A percentile compares a stretch with the other conserved stretches of the same genome.
These are phyloP conservation scores for Chenopodium quinoa DNA, from an alignment of 148 eudicot species.

Conservation along the genomic window DNA sequence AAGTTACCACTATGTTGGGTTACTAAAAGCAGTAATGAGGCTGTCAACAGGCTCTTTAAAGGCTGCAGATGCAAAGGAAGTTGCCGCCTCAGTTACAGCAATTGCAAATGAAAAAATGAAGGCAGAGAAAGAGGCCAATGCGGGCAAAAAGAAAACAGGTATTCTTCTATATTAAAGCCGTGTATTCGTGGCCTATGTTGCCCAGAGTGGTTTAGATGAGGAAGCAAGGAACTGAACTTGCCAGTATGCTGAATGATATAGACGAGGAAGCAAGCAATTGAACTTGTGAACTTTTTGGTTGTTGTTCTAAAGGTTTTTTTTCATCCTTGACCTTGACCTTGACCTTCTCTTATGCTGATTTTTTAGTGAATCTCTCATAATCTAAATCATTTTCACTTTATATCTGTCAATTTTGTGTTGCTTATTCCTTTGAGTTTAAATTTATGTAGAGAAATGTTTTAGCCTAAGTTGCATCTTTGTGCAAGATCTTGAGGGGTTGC, in stretches of 20 bases:
- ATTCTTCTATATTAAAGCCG: not conserved
- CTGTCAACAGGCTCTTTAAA: constrained; percentile 70
- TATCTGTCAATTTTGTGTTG: not conserved
- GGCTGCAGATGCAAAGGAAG: constrained; percentile 92
- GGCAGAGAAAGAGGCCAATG: constrained; percentile 95
- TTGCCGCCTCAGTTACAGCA: constrained; percentile 85
- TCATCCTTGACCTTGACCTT: not conserved
- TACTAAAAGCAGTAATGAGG: constrained; percentile 86
- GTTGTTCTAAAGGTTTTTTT: not conserved
- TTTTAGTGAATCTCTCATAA: not conserved
- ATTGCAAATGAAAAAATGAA: constrained; percentile 93
- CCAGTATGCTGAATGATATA: not conserved
- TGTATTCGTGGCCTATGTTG: constrained; percentile 1
- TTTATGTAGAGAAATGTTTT: not conserved
- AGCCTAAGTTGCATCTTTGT: not conserved
- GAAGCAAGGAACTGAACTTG: not conserved
- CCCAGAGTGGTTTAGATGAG: not conserved
- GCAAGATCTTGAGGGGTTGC: too few relatives aligned
- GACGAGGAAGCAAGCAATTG: not conserved
- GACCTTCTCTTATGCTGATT: not conserved
- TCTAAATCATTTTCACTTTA: not conserved
- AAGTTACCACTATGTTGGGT: constrained; percentile 86
- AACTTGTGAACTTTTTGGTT: not conserved
- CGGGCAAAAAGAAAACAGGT: constrained; percentile 98
- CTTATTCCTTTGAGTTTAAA: not conserved